Evolutionary conservation across 768 basidiomycete genomes (phyloP), one percentile per base, ranked within the genome.

Genomic region (Leucosporidium scottii): DNA sequence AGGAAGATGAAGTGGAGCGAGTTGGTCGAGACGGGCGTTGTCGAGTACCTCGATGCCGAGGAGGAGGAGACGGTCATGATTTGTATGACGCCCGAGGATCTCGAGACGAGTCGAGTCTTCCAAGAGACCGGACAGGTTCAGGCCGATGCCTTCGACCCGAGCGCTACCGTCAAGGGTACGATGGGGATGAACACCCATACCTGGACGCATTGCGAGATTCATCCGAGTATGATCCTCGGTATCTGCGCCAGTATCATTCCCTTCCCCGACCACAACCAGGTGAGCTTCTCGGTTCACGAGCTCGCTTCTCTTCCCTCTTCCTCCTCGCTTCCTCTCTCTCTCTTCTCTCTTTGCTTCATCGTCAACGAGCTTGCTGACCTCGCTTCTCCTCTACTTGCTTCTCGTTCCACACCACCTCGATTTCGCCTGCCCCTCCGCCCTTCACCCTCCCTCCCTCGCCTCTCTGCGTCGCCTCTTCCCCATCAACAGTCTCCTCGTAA

Each of bases 1-100:
- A 63, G 56, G 47, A 64, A 77, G 66, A 89, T 84, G 79, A 87
- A 86, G 71, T 99, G 92, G 92, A 85, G 88, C 62, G 83, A 88
- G 36, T 79, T 99, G 61, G 81, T 98, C 65, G 88, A 89, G 74
- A 84, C 85, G 23, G 96, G 96, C 66, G 85, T 96, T 53, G 85
- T 99, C 68, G 96, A 99, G 79, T 81, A 96, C 58, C 80, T 99
- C 76, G 96, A 99, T 79, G 94, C 96, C 0, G 96, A 98, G 77
- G 96, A 99, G 78, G 96, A 99, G 80, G 96, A 99, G 78, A 97
- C 94, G 0, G 93, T 97, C 64, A 94, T 99, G 90, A 99, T 99
- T 69, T 92, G 91, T 62, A 99, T 99, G 96, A 92, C 91, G 4
- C 89, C 91, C 4, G 92, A 97, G 75, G 96, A 98, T 78, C 79